Percentiles rank a stretch among this genome's conserved stretches.
These are phyloP conservation scores for Arthrobotrys musiformis DNA, from an alignment of 2,329 filamentous ascomycete genomes.

Conservation along the genomic window DNA sequence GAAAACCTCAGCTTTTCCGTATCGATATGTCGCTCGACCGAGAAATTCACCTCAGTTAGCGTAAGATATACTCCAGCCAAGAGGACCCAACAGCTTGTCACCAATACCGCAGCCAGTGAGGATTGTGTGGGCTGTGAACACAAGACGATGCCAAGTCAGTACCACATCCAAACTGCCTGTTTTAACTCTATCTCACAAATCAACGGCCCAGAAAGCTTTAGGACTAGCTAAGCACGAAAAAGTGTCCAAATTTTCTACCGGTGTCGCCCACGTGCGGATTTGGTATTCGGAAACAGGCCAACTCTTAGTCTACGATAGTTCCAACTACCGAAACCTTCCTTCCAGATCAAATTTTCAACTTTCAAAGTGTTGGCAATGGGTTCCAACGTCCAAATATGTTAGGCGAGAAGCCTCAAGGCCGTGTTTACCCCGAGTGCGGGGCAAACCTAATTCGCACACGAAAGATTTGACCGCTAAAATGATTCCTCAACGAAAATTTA, in stretches of 20 bases:
- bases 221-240: too few relatives aligned
- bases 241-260: too few relatives aligned
- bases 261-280: not conserved
- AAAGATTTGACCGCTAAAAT: not conserved
- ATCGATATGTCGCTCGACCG: slow-evolving; percentile 1
- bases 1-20: not conserved
- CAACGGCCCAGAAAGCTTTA: not conserved
- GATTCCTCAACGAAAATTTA: not conserved
- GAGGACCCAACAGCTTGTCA: slow-evolving; percentile 3
- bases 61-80: not conserved
- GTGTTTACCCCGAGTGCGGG: not conserved
- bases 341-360: too few relatives aligned
- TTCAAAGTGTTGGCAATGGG: too few relatives aligned
- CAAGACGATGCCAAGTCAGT: not conserved
- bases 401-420: not conserved
- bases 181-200: not conserved
- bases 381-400: too few relatives aligned
- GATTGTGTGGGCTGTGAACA: not conserved
- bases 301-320: too few relatives aligned
- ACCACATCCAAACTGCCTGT: not conserved
- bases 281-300: too few relatives aligned
- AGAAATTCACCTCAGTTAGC: not conserved
- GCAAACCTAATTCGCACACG: not conserved
- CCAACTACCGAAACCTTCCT: too few relatives aligned
- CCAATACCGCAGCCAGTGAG: not conserved